Percentiles rank a stretch among this genome's conserved stretches.
Conservation (phyloP, 805 yeast species). For the Starmera pachycereana region DNA sequence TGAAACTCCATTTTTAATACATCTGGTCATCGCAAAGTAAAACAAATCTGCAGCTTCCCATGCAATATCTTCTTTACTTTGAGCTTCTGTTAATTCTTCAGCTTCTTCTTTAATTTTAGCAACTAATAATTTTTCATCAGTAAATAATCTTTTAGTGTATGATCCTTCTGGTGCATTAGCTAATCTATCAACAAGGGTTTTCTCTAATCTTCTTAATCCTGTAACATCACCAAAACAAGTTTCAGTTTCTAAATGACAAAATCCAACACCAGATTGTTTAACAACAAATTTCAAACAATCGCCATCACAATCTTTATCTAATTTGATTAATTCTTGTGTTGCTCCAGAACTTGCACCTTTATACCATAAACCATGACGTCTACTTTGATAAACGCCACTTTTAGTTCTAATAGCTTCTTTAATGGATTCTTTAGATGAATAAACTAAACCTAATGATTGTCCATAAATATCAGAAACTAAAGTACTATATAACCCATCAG, state of each 20-base stretch:
- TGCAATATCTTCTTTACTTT: slow-evolving; percentile 55
- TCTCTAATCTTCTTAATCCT: slow-evolving; percentile 64
- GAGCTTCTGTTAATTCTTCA: slow-evolving; percentile 88
- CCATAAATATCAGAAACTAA: slow-evolving; percentile 62
- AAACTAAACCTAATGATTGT: slow-evolving; percentile 80
- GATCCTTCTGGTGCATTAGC: slow-evolving; percentile 79
- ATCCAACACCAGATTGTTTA: slow-evolving; percentile 76
- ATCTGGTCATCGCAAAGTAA: slow-evolving; percentile 64
- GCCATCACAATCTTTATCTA: slow-evolving; percentile 83
- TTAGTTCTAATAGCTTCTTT: slow-evolving; percentile 69
- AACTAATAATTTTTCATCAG: slow-evolving; percentile 60
- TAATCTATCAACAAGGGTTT: slow-evolving; percentile 52
- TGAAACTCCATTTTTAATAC: slow-evolving; percentile 68
- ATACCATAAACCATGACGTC: slow-evolving; percentile 89
- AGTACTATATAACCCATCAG: slow-evolving; percentile 79
- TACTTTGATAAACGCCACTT: slow-evolving; percentile 89
- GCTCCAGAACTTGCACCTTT: slow-evolving; percentile 97
- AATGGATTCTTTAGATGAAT: slow-evolving; percentile 78
- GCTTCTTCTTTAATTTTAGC: slow-evolving; percentile 96
- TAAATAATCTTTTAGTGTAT: slow-evolving; percentile 83
- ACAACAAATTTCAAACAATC: slow-evolving; percentile 86
- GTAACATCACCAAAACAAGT: slow-evolving; percentile 71
- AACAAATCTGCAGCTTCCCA: slow-evolving; percentile 97
- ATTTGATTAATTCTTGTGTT: slow-evolving; percentile 59
- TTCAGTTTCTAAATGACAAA: slow-evolving; percentile 77